A percentile compares a stretch with the other conserved stretches of the same genome.
Evolutionary conservation across 1,139 yeast genomes (phyloP).

Genomic region (Suhomyces anneliseae): DNA sequence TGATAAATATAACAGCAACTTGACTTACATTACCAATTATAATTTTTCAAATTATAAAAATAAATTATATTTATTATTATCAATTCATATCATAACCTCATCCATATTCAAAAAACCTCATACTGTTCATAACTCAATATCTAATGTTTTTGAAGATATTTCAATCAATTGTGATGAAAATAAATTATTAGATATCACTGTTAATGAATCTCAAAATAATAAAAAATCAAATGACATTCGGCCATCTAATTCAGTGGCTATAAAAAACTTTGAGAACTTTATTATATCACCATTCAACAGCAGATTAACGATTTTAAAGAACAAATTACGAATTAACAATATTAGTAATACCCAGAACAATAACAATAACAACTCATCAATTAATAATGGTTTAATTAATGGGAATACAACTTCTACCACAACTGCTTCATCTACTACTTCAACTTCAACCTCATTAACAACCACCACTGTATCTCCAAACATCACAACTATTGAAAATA

Average conservation of each 20-base stretch:
- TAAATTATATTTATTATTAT: slow-evolving; percentile 38
- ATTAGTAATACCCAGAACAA: slow-evolving; percentile 1
- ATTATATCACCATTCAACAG: slow-evolving; percentile 44
- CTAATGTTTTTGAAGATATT: slow-evolving; percentile 13
- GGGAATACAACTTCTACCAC: slow-evolving; percentile 15
- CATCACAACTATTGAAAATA: slow-evolving; percentile 32
- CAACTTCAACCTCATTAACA: slow-evolving; percentile 14
- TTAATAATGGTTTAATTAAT: neutral
- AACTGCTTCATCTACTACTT: slow-evolving; percentile 14
- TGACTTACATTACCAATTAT: slow-evolving; percentile 14
- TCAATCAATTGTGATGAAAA: slow-evolving; percentile 18
- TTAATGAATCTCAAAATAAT: slow-evolving; percentile 16
- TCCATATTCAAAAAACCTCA: slow-evolving; percentile 24
- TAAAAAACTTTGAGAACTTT: slow-evolving; percentile 57
- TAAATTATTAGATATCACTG: slow-evolving; percentile 14
- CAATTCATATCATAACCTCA: slow-evolving; percentile 43
- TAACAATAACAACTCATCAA: neutral
- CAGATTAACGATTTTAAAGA: slow-evolving; percentile 15
- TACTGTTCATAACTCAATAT: slow-evolving; percentile 15
- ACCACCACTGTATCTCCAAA: slow-evolving; percentile 19
- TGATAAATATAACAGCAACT: slow-evolving; percentile 12
- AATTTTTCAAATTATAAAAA: slow-evolving; percentile 22
- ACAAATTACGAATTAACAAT: slow-evolving; percentile 10
- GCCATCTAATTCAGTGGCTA: slow-evolving; percentile 40
- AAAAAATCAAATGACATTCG: slow-evolving; percentile 22